These are phyloP conservation scores for Asclepias syriaca DNA, from an alignment of 257 asterid species.

Conservation along the genomic window DNA sequence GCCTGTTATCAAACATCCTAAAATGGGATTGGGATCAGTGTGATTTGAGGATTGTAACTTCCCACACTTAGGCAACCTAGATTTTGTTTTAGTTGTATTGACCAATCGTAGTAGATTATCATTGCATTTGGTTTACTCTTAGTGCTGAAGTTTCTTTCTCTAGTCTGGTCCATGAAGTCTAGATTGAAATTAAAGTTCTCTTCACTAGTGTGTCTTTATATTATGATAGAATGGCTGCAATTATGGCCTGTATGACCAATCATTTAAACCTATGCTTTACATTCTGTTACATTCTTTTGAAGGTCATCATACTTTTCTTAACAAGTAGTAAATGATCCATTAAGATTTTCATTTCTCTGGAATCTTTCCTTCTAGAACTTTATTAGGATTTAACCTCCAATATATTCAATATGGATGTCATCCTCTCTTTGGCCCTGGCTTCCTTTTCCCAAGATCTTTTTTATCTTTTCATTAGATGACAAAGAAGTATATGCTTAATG, in stretches of 20 bases:
- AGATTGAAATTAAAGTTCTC: not conserved
- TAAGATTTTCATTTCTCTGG: not conserved
- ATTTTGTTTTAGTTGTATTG: not conserved
- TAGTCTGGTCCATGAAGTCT: not conserved
- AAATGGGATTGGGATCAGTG: not conserved
- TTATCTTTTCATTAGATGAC: not conserved
- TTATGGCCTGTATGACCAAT: not conserved
- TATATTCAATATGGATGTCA: not conserved
- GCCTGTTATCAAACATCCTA: not conserved
- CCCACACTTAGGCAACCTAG: not conserved
- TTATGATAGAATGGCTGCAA: not conserved
- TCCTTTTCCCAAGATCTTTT: not conserved
- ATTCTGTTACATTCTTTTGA: not conserved
- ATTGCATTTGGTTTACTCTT: not conserved
- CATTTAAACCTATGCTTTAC: not conserved
- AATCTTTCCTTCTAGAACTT: not conserved
- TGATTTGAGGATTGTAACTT: not conserved
- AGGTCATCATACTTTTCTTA: not conserved
- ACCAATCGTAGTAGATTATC: not conserved
- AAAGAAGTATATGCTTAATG: not conserved
- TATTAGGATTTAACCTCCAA: not conserved
- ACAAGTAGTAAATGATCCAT: not conserved
- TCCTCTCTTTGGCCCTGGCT: not conserved
- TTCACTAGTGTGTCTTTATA: not conserved
- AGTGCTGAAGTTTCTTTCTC: not conserved